Base-by-base conservation (phyloP, 2,329 filamentous ascomycete species). In the Reticulascus tulasneorum region DNA sequence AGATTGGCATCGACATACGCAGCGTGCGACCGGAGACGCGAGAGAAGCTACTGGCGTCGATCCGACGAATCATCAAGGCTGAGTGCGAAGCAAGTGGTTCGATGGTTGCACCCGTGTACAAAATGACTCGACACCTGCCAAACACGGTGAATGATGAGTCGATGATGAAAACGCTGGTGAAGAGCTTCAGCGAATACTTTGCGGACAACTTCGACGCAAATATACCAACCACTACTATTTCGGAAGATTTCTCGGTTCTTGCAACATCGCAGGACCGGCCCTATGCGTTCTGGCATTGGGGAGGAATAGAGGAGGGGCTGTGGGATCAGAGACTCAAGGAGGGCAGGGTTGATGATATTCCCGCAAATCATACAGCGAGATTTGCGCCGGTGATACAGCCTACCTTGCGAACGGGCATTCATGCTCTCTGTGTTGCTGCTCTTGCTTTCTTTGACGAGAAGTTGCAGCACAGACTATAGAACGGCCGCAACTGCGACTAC, bases 171-270 rank as follows among this genome's bases (percentile, higher is more conserved):
- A 51, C 47, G 9, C 53, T 80, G 0, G 63, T 66, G 13, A 49
- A 54, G 4, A 54, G 59, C 0, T 79, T 78, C 44, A 40, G 46
- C 0, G 42, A 53, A 2, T 68, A 73, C 38, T 79, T 79, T 43
- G 49, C 42, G 9, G 56, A 60, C 1, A 45, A 49, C 0, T 47
- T 66, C 23, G 54, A 64, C 9, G 43, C 57, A 0, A 53, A 70
- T 10, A 60, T 62, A 12, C 52, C 63, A n/a, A 57, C 62, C 0
- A 46, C 71, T 1, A 55, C 60, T 4, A 71, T 65, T 0, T 73
- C 67, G 27, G 79, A 83, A 46, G 79, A 83, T 42, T 80, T 82
- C 20, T 45, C 44, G 1, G 45, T 52, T 6, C 28, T 58, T 4
- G 50, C 54, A 1, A 44, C 46, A n/a, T 32, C 29, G 9, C 29